Evolutionary conservation across 345 rosid species (phyloP), one percentile per base, ranked within the genome.

Genomic region (Carallia pectinifolia): DNA sequence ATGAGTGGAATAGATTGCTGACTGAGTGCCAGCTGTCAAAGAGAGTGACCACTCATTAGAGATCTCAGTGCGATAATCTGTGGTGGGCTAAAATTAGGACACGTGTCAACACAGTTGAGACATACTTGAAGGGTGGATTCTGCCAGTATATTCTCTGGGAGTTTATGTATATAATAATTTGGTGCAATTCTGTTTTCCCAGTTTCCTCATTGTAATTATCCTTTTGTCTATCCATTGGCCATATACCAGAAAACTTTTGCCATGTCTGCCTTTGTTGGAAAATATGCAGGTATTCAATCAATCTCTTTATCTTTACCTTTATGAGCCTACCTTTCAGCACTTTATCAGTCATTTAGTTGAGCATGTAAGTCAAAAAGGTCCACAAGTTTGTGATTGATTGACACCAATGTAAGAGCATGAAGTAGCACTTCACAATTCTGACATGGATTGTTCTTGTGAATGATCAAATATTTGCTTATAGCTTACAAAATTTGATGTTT

Each of bases 261-360:
- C 79, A 90, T 88, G 98, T 90, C 97, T 69, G 96, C 96, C 77
- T 94, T 90, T 77, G 85, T 87, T 16, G 97, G 96, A 62, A 88
- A 88, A 81, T 91, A 91, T 70, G 87, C 93, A 86, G 98, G 98
- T 91, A 84, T 38, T 52, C 29, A 62, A 60, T 53, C 39, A 40
- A 62, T 47, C 64, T n/a, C 48, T 38, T 40, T 52, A 23, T 23
- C 29, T 6, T 36, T 54, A 19, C 23, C 39, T 10, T 40, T 40
- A 40, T 40, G 48, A 40, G 48, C 2, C 2, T 8, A 4, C 50
- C 50, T 12, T 40, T 15, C 3, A 40, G 5, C 38, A 6, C 16
- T 4, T 34, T 53, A 3, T 7, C 0, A 34, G 23, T 40, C 19
- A 8, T 15, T 34, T 7, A 1, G 50, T 2, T 0, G 50, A 12